Evolutionary conservation across 164 flowering plant species (phyloP).

Genomic region (Chimonanthus praecox): DNA sequence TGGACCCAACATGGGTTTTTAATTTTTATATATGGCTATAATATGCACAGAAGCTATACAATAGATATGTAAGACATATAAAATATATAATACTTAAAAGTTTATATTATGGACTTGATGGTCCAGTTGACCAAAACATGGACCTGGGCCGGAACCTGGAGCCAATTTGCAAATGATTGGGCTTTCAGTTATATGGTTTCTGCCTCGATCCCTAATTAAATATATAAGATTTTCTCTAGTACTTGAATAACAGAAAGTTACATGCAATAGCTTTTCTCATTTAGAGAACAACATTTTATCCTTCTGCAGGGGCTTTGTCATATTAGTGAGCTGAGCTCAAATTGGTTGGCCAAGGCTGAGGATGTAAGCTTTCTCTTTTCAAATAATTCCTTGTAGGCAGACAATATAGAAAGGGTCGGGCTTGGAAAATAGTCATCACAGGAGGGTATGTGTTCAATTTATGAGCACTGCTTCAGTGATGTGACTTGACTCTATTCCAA

Average conservation of each 20-base stretch:
- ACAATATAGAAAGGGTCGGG: too few relatives aligned
- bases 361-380: constrained; percentile 52
- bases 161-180: background rate
- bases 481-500: background rate
- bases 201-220: too few relatives aligned
- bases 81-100: too few relatives aligned
- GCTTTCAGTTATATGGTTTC: too few relatives aligned
- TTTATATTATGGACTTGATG: background rate
- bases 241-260: background rate
- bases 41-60: too few relatives aligned
- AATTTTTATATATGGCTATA: too few relatives aligned
- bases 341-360: constrained; percentile 85
- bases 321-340: constrained; percentile 80
- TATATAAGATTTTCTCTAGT: background rate
- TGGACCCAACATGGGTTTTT: too few relatives aligned
- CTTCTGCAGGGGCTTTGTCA: constrained; percentile 89
- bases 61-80: too few relatives aligned
- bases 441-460: background rate
- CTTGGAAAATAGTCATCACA: background rate
- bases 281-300: background rate
- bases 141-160: background rate
- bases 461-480: background rate
- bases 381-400: background rate
- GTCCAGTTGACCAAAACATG: background rate
- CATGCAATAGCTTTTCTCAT: too few relatives aligned